Evolutionary conservation across 2,329 filamentous ascomycete genomes (phyloP).

Genomic region (Aaosphaeria arxii): DNA sequence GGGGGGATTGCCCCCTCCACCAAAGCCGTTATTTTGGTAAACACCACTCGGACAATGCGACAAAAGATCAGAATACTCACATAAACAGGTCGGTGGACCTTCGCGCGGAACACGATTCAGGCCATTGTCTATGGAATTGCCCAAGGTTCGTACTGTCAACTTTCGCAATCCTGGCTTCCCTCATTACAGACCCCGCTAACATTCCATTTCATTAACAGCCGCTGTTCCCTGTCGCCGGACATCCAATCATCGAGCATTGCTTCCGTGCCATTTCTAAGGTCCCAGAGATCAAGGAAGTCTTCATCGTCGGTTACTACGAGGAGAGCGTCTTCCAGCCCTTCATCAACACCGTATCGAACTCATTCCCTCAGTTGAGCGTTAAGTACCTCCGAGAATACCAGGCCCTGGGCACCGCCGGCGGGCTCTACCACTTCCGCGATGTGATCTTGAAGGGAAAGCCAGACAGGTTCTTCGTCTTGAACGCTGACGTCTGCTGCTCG

Average conservation of each 20-base stretch:
- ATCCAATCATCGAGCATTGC: constrained; percentile 98
- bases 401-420: constrained; percentile 90
- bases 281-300: constrained; percentile 89
- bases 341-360: constrained; percentile 83
- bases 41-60: constrained; percentile 22
- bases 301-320: constrained; percentile 98
- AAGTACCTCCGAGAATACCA: constrained; percentile 98
- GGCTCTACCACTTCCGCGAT: constrained; percentile 98
- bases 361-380: constrained; percentile 85
- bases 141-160: constrained; percentile 64
- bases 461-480: constrained; percentile 94
- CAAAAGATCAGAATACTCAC: constrained; percentile 19
- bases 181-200: constrained; percentile 16
- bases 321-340: constrained; percentile 96
- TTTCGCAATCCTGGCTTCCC: neutral
- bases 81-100: constrained; percentile 78
- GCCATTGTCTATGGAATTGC: constrained; percentile 90
- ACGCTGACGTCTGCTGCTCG: constrained; percentile 97
- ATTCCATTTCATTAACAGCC: constrained; percentile 55
- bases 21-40: constrained; percentile 92
- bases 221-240: constrained; percentile 95
- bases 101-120: constrained; percentile 94
- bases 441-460: constrained; percentile 94
- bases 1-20: constrained; percentile 53
- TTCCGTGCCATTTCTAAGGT: constrained; percentile 88